phyloP scores from a whole-genome alignment of 345 rosid species.

The Sonneratia alba region DNA sequence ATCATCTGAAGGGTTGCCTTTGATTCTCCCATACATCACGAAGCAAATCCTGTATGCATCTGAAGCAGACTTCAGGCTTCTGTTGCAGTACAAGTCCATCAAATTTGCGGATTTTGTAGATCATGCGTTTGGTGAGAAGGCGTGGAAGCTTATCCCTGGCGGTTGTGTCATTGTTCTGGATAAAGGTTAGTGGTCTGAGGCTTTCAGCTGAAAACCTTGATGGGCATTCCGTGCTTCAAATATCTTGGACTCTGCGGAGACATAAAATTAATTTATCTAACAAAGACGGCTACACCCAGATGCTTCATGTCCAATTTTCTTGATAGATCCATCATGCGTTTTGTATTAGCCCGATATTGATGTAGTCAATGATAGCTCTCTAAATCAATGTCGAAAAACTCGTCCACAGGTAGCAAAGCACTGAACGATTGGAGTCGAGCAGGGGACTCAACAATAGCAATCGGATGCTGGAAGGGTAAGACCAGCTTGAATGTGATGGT shows the following conservation, averaged over 20 bases:
- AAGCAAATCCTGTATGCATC: conserved; percentile 73
- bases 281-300: not conserved
- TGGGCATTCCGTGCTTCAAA: not conserved
- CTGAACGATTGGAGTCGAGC: not conserved
- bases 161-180: conserved; percentile 61
- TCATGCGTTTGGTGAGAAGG: conserved; percentile 56
- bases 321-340: not conserved
- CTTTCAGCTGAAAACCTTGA: not conserved
- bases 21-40: conserved; percentile 77
- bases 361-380: no score
- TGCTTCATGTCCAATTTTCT: not conserved
- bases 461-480: conserved; percentile 96
- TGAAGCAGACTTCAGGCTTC: conserved; percentile 64
- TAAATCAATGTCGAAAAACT: not conserved
- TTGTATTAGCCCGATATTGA: no score
- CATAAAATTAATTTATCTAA: not conserved
- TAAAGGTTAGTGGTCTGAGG: conserved; percentile 30
- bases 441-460: conserved; percentile 46
- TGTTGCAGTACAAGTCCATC: conserved; percentile 60
- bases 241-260: not conserved
- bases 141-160: conserved; percentile 63
- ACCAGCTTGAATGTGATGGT: conserved; percentile 79
- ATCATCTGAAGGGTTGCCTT: conserved; percentile 87
- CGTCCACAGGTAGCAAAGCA: not conserved
- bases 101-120: conserved; percentile 62